Evolutionary conservation across 2,329 filamentous ascomycete genomes (phyloP).

Genomic region (Fusarium sp.): DNA sequence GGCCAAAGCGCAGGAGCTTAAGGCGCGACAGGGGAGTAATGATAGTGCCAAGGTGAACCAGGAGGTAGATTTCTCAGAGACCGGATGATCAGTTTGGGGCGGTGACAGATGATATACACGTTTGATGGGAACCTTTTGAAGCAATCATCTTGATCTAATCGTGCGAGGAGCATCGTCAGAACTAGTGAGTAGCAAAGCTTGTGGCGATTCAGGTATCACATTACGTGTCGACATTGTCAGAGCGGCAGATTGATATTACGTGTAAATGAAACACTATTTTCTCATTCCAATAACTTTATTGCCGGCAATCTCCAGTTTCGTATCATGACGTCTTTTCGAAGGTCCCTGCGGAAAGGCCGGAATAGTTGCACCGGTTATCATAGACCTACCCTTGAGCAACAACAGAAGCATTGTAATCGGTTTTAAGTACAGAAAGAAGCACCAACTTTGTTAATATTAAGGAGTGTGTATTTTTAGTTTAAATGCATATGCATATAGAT

Average conservation of each 20-base stretch:
- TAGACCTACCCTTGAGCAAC: not conserved
- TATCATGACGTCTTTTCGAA: not conserved
- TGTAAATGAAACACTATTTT: too few relatives aligned
- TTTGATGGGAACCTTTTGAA: not conserved
- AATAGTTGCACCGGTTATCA: not conserved
- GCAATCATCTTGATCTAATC: not conserved
- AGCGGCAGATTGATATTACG: not conserved
- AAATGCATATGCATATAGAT: not conserved
- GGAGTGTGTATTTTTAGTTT: not conserved
- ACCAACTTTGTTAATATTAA: not conserved
- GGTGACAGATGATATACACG: not conserved
- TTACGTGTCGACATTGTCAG: not conserved
- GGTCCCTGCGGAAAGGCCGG: not conserved
- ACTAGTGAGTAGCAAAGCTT: not conserved
- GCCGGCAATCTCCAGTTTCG: not conserved
- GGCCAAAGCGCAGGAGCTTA: slow-evolving; percentile 2
- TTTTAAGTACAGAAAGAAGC: not conserved
- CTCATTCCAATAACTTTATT: not conserved
- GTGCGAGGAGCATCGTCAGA: not conserved
- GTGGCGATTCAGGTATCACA: not conserved
- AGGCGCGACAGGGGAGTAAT: not conserved
- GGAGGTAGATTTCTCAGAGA: not conserved
- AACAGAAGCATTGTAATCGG: too few relatives aligned
- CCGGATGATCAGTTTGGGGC: not conserved
- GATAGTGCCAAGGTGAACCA: not conserved